Base-by-base conservation (phyloP, 2,329 filamentous ascomycete genomes). In the Hypomyces rosellus region DNA sequence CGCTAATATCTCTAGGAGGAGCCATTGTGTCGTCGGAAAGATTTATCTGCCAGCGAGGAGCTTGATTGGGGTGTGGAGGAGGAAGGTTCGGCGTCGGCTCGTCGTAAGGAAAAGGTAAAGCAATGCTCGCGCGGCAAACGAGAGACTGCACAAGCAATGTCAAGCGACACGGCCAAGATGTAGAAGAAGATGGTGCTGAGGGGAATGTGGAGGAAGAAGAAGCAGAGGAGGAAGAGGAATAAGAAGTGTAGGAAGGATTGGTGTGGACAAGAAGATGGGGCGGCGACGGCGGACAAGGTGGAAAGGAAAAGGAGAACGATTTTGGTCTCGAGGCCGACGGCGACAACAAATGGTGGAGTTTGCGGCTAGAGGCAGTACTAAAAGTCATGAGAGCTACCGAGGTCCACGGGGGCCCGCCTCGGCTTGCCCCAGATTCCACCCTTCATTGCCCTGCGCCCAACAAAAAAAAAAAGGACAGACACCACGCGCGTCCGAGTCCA, bases 1-100 rank as follows among this genome's bases (percentile, higher is more conserved):
- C 70, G 49, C 63, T 55, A 40, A 63, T 58, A 57, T 69, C 63
- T 48, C 57, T 59, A 54, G 60, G 56, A 50, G 62, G 60, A 49
- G 66, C 58, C 67, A 70, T 69, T 54, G 50, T 60, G 59, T 36
- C 44, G 25, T 30, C 25, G 25, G 25, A 6, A 30, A 30, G 25
- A 30, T 30, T 30, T 30, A 30, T 30, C 6, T 30, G 20, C 20
- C 20, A 11, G 41, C 11, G 15, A 44, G 16, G 25, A n/a, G 5
- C 20, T 20, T 20, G 20, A 20, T 20, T 20, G 20, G 20, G 20
- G 5, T 20, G 20, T 20, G 20, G 25, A 30, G 25, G 25, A 30
- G 25, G 25, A 30, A 6, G 25, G 25, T 8, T 30, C 25, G 25
- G 6, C 25, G 25, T 30, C 25, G 25, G 3, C 4, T 30, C 25